Conservation (phyloP, 148 eudicot species). For the Dysphania ambrosioides region DNA sequence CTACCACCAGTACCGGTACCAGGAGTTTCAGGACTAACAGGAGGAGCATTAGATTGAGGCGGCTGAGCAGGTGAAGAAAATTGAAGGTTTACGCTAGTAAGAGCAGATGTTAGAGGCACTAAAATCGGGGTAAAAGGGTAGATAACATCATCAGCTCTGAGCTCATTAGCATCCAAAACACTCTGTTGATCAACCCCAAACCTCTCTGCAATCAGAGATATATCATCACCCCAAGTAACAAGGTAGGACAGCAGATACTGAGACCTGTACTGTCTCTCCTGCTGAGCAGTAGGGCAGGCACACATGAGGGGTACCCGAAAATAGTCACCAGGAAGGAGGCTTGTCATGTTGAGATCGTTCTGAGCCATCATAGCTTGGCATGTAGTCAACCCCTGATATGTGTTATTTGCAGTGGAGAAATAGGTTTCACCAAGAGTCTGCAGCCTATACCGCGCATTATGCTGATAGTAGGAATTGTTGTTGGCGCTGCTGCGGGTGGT, state of each 20-base stretch:
- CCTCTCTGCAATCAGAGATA: constrained; percentile 28
- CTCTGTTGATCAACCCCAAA: constrained; percentile 37
- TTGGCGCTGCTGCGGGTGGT: constrained; percentile 4
- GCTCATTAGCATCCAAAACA: constrained; percentile 53
- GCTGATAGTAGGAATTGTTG: constrained; percentile 40
- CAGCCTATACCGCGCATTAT: constrained; percentile 45
- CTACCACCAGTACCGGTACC: constrained; percentile 22
- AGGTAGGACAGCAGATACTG: constrained; percentile 50
- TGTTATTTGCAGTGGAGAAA: constrained; percentile 43
- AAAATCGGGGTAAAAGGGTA: constrained; percentile 58
- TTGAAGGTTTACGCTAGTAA: constrained; percentile 27
- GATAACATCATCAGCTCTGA: constrained; percentile 25
- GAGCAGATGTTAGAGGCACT: constrained; percentile 48
- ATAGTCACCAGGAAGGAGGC: constrained; percentile 11
- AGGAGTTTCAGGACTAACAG: constrained; percentile 33
- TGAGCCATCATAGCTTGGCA: constrained; percentile 55
- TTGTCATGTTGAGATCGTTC: constrained; percentile 22
- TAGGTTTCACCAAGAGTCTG: constrained; percentile 39
- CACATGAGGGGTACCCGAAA: constrained; percentile 58
- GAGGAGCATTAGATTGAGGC: constrained; percentile 22
- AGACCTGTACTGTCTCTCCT: constrained; percentile 31
- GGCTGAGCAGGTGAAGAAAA: constrained; percentile 32
- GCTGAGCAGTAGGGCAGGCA: constrained; percentile 63
- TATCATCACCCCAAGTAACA: constrained; percentile 32
- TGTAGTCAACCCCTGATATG: constrained; percentile 55